Evolutionary conservation across 306 rosid species (phyloP).

Genomic region (Acacia crassicarpa): DNA sequence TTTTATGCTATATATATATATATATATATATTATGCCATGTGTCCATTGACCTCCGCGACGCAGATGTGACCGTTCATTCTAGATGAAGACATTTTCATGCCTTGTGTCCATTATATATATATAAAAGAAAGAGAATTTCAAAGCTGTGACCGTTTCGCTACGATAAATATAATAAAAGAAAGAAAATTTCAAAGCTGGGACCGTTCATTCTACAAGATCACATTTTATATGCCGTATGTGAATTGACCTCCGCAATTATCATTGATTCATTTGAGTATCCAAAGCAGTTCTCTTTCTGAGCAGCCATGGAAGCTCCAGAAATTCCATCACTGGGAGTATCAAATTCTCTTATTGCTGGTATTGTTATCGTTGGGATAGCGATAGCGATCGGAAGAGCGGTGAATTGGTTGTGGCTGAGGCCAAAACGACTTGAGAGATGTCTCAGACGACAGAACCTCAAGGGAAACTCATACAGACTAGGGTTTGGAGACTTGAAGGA

Average conservation of each 20-base stretch:
- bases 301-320: neutral
- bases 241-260: neutral
- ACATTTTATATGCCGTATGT: too few relatives aligned
- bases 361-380: neutral
- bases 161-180: too few relatives aligned
- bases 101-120: too few relatives aligned
- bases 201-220: too few relatives aligned
- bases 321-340: neutral
- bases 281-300: neutral
- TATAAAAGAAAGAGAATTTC: too few relatives aligned
- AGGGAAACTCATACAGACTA: constrained; percentile 26
- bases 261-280: neutral
- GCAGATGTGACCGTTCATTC: too few relatives aligned
- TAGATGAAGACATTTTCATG: too few relatives aligned
- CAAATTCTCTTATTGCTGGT: neutral
- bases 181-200: too few relatives aligned
- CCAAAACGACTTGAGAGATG: constrained; percentile 17
- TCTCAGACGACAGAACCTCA: constrained; percentile 28
- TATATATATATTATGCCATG: too few relatives aligned
- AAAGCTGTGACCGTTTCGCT: too few relatives aligned
- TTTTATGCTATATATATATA: too few relatives aligned
- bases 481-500: constrained; percentile 27
- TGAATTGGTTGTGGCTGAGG: constrained; percentile 21
- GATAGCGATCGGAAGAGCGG: neutral
- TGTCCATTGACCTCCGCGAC: too few relatives aligned